A percentile compares a stretch with the other conserved stretches of the same genome.
phyloP scores from a whole-genome alignment of 495 filamentous ascomycete species.

The Penicillium mononematosum region DNA sequence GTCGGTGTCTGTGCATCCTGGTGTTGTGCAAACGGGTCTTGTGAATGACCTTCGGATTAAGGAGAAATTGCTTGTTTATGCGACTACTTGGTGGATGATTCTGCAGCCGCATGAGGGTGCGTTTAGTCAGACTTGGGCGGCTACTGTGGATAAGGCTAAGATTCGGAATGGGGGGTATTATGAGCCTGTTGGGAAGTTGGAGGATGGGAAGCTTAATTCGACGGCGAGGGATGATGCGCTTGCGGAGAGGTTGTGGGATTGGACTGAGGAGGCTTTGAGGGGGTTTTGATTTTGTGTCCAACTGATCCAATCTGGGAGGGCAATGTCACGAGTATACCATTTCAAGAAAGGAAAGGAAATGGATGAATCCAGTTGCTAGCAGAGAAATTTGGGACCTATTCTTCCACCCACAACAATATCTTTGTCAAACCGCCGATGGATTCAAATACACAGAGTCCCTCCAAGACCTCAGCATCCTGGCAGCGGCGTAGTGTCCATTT shows the following conservation, averaged over 20 bases:
- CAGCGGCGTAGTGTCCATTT: background rate
- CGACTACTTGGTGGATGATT: constrained; percentile 16
- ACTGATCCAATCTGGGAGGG: background rate
- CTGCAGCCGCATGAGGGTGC: constrained; percentile 36
- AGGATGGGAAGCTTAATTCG: constrained; percentile 22
- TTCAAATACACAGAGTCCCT: background rate
- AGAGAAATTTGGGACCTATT: no score
- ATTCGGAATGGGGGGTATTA: constrained; percentile 47
- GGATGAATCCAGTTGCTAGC: background rate
- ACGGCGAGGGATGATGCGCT: constrained; percentile 40
- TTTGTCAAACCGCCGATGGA: background rate
- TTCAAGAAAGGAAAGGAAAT: background rate
- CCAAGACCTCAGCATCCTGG: background rate
- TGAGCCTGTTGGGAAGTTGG: constrained; percentile 46
- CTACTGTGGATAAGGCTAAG: constrained; percentile 30
- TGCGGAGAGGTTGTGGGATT: constrained; percentile 53
- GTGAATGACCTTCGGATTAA: constrained; percentile 19
- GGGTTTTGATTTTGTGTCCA: background rate
- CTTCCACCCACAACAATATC: no score
- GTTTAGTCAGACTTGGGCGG: constrained; percentile 57
- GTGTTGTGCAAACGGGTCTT: constrained; percentile 39
- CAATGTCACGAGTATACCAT: background rate
- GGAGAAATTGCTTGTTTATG: constrained; percentile 15
- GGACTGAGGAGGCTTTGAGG: constrained; percentile 41
- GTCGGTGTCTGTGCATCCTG: constrained; percentile 46